Base-by-base conservation (phyloP, 441 rosid genomes). In the Mallotus repandus region DNA sequence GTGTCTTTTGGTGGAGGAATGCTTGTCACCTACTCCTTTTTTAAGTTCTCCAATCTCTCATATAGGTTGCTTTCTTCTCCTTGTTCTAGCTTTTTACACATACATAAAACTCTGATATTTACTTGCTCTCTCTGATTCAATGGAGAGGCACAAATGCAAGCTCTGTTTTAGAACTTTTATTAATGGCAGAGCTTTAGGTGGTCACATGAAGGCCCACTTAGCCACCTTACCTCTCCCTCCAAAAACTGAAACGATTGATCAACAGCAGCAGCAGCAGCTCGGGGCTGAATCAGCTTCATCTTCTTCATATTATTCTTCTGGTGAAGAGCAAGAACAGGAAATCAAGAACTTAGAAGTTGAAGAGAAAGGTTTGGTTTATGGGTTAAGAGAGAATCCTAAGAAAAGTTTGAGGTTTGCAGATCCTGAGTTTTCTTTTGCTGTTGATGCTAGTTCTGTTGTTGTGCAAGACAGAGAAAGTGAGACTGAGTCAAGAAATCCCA, bases 1-100 rank as follows among this genome's bases (percentile, higher is more conserved):
- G 87, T 82, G 85, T 74, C 86, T 82, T 82, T 88, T 83, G 88
- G 85, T 82, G 91, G 85, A 83, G 81, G 95, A 87, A 89, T 90
- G 91, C 97, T 90, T 87, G 97, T 94, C 90, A 89, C 92, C 97
- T 94, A 90, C 97, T 92, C 92, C 89, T 88, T 84, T 53, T 90
- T 84, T 29, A 85, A 86, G 81, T 87, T 85, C 84, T 67, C 77
- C 85, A 80, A 71, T 76, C 84, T 81, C 82, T 76, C 75, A 16
- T 0, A 55, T 76, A 49, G 72, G 79, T 29, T 29, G 32, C 32
- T 29, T 29, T 29, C 66, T 75, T 69, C 73, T 68, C 38, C 45
- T 71, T 76, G 62, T 72, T 73, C 68, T 52, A 45, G 22, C 35
- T 62, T 49, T 55, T 69, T 71, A 59, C 73, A 80, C 76, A 76